Evolutionary conservation across 768 basidiomycete species (phyloP), one percentile per base, ranked within the genome.

Genomic region (Mycena belliarum): DNA sequence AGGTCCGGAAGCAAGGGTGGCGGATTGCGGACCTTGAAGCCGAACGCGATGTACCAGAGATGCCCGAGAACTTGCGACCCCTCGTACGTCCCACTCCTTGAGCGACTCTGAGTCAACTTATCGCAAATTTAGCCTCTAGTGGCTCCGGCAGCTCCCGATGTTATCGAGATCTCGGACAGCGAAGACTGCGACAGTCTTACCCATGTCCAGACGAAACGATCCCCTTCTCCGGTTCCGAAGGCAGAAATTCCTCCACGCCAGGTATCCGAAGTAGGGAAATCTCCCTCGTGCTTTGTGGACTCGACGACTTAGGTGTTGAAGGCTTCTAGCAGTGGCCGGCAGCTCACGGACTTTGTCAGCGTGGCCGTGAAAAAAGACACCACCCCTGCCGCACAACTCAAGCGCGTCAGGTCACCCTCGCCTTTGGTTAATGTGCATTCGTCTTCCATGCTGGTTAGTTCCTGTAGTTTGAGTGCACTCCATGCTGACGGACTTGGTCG

Each of bases 111-210:
- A 8, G 37, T 5, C 37, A 21, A 4, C n/a, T 47, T 29, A 26
- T 18, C 18, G 10, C 16, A 26, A 37, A 14, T 7, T 18, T 2
- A 52, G 56, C 49, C 46, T 37, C 46, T 32, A 6, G 23, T 23
- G 6, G 32, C 23, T 45, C 49, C 42, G 26, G 6, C 1, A 1
- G 24, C 18, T 3, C 29, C 56, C 4, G 49, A 50, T 14, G 4
- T 55, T 2, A 55, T 60, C 29, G 59, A 60, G 16, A 60, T 60
- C 15, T 60, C 59, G 7, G 53, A 55, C n/a, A 20, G 46, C n/a
- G 59, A 60, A 0, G 59, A 32, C 2, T 33, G 21, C 10, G 37
- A 35, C 2, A 4, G 6, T 18, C 15, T 21, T 10, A 26, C 32
- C 16, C 21, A 2, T 14, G 4, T 29, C 2, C 10, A 16, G 29